Percentiles rank a stretch among this genome's conserved stretches.
phyloP scores from a whole-genome alignment of 768 basidiomycete species.

The Mycena capillaripes region DNA sequence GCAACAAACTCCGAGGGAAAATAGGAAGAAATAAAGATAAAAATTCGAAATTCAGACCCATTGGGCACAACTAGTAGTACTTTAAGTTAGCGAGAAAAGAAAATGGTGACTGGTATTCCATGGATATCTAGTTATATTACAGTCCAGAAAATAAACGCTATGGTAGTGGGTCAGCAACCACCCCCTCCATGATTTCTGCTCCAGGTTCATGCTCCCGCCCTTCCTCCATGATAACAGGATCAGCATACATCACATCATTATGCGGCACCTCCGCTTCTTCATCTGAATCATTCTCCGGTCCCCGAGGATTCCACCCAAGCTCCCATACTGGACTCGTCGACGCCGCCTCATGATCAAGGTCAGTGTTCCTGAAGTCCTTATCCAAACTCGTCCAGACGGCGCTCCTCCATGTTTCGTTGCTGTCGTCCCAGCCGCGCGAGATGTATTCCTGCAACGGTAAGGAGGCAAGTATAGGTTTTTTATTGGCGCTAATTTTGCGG shows the following conservation, averaged over 20 bases:
- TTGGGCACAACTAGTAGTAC: too few species aligned
- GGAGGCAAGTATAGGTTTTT: neutral
- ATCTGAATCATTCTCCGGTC: neutral
- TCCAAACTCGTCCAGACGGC: slow-evolving; percentile 22
- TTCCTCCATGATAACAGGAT: neutral
- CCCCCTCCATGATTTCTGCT: too few species aligned
- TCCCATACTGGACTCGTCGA: neutral
- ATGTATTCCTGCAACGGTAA: slow-evolving; percentile 12
- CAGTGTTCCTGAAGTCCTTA: slow-evolving; percentile 2
- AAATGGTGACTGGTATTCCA: too few species aligned
- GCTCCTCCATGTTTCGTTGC: slow-evolving; percentile 6
- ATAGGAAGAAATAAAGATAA: too few species aligned
- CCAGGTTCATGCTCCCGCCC: neutral
- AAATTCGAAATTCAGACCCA: too few species aligned
- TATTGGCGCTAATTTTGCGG: neutral
- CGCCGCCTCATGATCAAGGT: neutral
- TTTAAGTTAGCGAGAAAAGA: too few species aligned
- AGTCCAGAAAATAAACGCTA: too few species aligned
- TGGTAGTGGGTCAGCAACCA: too few species aligned
- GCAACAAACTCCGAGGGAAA: too few species aligned
- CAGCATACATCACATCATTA: neutral
- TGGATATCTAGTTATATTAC: too few species aligned
- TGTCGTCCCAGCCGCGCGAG: slow-evolving; percentile 21
- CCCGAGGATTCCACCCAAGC: neutral
- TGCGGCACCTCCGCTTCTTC: neutral